Conservation (phyloP, 2,329 filamentous ascomycete species). For the Fusarium circinatum region DNA sequence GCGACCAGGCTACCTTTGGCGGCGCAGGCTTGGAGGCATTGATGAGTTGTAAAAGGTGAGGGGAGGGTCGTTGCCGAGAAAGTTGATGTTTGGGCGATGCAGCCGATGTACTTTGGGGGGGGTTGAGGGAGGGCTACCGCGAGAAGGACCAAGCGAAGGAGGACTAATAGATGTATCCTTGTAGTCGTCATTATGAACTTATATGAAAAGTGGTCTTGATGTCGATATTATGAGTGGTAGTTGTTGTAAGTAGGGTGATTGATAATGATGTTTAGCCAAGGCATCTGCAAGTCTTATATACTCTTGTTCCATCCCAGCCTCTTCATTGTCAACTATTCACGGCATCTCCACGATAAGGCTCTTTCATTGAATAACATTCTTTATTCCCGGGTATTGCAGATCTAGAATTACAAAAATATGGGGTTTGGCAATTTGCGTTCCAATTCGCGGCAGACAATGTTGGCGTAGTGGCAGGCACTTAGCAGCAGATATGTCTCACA, state of each 20-base stretch:
- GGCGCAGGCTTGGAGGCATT: slow-evolving; percentile 23
- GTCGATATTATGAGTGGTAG: not conserved
- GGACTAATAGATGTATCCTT: slow-evolving; percentile 17
- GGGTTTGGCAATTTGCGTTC: not conserved
- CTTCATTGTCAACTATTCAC: not conserved
- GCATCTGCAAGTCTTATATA: slow-evolving; percentile 11
- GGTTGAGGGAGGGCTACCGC: slow-evolving; percentile 21
- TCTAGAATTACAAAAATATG: not conserved
- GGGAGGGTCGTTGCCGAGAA: slow-evolving; percentile 34
- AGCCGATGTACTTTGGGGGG: slow-evolving; percentile 44
- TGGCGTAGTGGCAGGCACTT: slow-evolving; percentile 1
- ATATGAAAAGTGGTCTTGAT: not conserved
- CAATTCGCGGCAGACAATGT: slow-evolving; percentile 16
- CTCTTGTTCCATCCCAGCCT: not conserved
- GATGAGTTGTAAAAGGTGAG: slow-evolving; percentile 16
- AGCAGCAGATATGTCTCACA: slow-evolving; percentile 11
- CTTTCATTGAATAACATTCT: not conserved
- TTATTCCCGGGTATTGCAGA: not conserved
- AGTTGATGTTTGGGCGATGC: slow-evolving; percentile 32
- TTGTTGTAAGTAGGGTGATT: not conserved
- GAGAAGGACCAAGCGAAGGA: slow-evolving; percentile 39
- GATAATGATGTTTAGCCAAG: not conserved
- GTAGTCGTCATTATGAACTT: not conserved
- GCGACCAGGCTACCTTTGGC: slow-evolving; percentile 36
- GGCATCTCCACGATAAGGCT: not conserved